phyloP scores from a whole-genome alignment of 352 stramenopile genomes.

The Pythium chondricola region DNA sequence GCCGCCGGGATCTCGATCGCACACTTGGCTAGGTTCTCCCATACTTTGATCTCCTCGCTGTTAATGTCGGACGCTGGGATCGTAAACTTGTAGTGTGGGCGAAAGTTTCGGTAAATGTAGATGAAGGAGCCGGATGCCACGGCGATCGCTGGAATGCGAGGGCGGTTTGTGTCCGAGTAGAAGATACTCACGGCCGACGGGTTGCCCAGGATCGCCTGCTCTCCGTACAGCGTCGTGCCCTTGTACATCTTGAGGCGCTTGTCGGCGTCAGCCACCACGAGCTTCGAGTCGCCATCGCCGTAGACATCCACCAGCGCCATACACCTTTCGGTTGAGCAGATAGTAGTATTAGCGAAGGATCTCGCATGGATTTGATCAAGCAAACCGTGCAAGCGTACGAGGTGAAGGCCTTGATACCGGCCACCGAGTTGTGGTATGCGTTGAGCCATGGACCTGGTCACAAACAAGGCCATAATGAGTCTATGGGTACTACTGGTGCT shows the following conservation, averaged over 20 bases:
- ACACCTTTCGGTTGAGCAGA: constrained; percentile 24
- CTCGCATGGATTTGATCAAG: background rate
- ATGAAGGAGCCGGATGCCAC: constrained; percentile 82
- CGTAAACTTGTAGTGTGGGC: constrained; percentile 89
- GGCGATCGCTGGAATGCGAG: constrained; percentile 75
- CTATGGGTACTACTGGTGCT: too few relatives aligned
- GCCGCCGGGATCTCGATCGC: constrained; percentile 62
- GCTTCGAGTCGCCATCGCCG: constrained; percentile 75
- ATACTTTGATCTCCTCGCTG: constrained; percentile 61
- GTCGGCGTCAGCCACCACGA: constrained; percentile 76
- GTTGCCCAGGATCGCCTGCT: constrained; percentile 73
- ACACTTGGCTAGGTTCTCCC: constrained; percentile 62
- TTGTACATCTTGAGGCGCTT: constrained; percentile 86
- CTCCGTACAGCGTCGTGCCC: constrained; percentile 73
- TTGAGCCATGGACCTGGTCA: constrained; percentile 75
- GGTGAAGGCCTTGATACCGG: constrained; percentile 76
- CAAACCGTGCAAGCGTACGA: constrained; percentile 15
- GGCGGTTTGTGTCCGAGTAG: constrained; percentile 72
- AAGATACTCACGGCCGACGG: constrained; percentile 71
- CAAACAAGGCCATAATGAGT: too few relatives aligned
- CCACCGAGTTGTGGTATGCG: constrained; percentile 88
- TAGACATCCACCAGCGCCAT: constrained; percentile 79
- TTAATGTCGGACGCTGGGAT: constrained; percentile 73
- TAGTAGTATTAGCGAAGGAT: background rate
- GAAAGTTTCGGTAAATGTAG: constrained; percentile 90